Percentiles rank a stretch among this genome's conserved stretches.
Conservation (phyloP, 2,329 filamentous ascomycete species). For the Aspergillus sp. region DNA sequence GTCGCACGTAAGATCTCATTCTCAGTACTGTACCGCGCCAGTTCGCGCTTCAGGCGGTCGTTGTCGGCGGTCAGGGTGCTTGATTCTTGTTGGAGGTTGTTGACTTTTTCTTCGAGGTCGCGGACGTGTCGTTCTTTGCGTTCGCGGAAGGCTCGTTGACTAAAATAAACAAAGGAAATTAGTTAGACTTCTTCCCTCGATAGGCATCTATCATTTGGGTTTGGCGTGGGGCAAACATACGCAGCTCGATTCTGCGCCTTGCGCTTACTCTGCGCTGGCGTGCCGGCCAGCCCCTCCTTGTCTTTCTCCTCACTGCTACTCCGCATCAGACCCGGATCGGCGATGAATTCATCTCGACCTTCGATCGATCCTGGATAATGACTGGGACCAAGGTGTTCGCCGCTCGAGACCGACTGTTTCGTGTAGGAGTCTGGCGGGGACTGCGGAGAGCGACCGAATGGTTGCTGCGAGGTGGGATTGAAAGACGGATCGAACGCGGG, state of each 20-base stretch:
- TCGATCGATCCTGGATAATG: conserved; percentile 30
- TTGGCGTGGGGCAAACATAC: conserved; percentile 47
- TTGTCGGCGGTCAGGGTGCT: conserved; percentile 76
- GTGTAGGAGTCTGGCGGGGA: conserved; percentile 38
- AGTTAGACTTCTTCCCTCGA: not conserved
- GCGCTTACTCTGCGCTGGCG: conserved; percentile 58
- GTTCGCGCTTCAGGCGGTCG: conserved; percentile 77
- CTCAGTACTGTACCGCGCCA: conserved; percentile 82
- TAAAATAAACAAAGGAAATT: conserved; percentile 37
- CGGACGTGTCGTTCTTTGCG: conserved; percentile 93
- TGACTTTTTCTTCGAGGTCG: conserved; percentile 85
- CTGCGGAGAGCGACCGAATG: conserved; percentile 30
- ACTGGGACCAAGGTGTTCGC: conserved; percentile 23
- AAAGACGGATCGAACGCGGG: conserved; percentile 40
- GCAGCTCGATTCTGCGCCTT: conserved; percentile 73
- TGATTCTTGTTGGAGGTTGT: conserved; percentile 71
- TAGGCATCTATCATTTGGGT: not conserved
- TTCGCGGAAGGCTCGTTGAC: conserved; percentile 93
- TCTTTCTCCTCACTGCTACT: conserved; percentile 59
- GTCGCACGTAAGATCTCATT: conserved; percentile 91
- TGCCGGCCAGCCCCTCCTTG: conserved; percentile 54
- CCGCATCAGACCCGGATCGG: conserved; percentile 34
- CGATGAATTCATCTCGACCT: conserved; percentile 26
- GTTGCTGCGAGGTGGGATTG: conserved; percentile 28
- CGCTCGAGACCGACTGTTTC: conserved; percentile 33